These are phyloP conservation scores for Rhododendron henanense DNA, from an alignment of 148 eudicot genomes.

Conservation along the genomic window DNA sequence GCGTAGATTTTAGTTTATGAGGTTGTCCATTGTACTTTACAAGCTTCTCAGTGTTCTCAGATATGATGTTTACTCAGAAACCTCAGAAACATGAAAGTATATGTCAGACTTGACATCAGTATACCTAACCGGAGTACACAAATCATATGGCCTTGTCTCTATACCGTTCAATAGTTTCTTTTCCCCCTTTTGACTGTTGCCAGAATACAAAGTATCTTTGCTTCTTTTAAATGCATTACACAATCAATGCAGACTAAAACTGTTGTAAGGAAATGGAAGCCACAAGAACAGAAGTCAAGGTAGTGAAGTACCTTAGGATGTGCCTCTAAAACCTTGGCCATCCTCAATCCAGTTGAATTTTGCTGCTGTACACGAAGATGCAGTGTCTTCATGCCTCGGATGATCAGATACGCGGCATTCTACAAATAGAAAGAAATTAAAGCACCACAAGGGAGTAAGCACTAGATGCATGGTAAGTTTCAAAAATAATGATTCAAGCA, in stretches of 20 bases:
- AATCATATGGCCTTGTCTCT: neutral
- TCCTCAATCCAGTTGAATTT: constrained; percentile 72
- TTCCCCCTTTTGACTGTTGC: neutral
- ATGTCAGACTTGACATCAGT: neutral
- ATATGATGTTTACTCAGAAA: neutral
- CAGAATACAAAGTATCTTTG: neutral
- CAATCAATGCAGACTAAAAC: neutral
- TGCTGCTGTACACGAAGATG: constrained; percentile 90
- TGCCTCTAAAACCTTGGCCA: constrained; percentile 91
- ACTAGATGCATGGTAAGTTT: neutral
- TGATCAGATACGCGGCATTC: constrained; percentile 80
- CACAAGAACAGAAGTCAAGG: neutral
- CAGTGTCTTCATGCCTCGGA: constrained; percentile 93
- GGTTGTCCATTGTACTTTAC: neutral
- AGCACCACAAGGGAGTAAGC: neutral
- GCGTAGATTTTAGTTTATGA: neutral
- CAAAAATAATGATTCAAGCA: neutral
- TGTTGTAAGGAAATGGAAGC: neutral
- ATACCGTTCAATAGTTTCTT: neutral
- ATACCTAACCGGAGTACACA: neutral
- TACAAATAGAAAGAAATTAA: constrained; percentile 31
- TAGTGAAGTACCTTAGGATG: constrained; percentile 72
- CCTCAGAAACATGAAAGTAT: neutral
- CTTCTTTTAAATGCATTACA: neutral
- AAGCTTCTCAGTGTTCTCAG: neutral